Evolutionary conservation across 208 protist genomes (phyloP).

Genomic region (Leishmania major): DNA sequence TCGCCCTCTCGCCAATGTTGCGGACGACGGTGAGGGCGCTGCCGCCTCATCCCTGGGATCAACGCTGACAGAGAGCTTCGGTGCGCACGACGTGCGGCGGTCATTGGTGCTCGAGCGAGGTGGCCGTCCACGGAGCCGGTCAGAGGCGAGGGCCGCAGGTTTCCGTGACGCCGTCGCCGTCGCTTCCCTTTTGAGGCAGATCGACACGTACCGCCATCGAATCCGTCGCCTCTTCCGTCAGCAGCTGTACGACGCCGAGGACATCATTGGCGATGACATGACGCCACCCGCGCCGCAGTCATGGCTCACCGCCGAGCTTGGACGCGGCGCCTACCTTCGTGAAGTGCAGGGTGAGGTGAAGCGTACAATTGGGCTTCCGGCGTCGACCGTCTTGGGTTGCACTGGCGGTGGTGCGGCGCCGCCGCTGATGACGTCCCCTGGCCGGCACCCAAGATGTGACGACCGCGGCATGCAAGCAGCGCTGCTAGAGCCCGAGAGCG

Average conservation of each 20-base stretch:
- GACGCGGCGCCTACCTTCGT: constrained; percentile 41
- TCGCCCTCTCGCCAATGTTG: not conserved
- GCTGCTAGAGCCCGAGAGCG: constrained; percentile 13
- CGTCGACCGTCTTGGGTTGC: constrained; percentile 9
- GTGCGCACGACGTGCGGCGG: not conserved
- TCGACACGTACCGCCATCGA: constrained; percentile 62
- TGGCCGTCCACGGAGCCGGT: not conserved
- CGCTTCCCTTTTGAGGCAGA: constrained; percentile 55
- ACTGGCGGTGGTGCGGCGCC: constrained; percentile 3
- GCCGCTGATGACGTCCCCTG: constrained; percentile 4
- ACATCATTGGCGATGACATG: constrained; percentile 64
- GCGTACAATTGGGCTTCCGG: constrained; percentile 49
- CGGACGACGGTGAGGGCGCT: not conserved
- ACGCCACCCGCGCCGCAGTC: constrained; percentile 8
- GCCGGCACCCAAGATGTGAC: not conserved
- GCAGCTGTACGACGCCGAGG: constrained; percentile 88
- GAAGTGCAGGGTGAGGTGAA: constrained; percentile 54
- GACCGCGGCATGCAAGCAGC: not conserved
- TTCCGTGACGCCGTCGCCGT: constrained; percentile 27
- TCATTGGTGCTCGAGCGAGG: not conserved
- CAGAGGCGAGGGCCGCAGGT: not conserved
- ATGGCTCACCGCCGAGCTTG: constrained; percentile 24
- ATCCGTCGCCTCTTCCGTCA: constrained; percentile 68
- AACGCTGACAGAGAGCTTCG: constrained; percentile 3
- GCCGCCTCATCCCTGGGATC: not conserved